Conservation (phyloP, 176 grass and related monocot genomes). For the Oryza glaberrima region DNA sequence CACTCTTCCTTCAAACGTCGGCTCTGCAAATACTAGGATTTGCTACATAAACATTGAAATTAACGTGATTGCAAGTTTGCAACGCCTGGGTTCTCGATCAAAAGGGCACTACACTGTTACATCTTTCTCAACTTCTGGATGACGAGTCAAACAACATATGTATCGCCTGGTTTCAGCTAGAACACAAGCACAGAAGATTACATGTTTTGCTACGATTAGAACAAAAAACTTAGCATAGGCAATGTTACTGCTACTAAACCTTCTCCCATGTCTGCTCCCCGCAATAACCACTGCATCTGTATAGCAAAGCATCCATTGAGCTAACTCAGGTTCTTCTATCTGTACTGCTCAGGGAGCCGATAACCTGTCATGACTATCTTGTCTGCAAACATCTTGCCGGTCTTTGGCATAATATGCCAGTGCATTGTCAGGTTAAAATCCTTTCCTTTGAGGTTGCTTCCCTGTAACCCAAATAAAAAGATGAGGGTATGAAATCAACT, state of each 20-base stretch:
- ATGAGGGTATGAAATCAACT: neutral
- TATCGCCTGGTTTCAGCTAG: slow-evolving; percentile 17
- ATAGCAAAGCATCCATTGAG: neutral
- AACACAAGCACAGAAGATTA: slow-evolving; percentile 29
- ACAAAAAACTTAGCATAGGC: slow-evolving; percentile 34
- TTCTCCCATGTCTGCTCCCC: slow-evolving; percentile 5
- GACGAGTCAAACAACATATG: slow-evolving; percentile 3
- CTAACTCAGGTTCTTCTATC: slow-evolving; percentile 48
- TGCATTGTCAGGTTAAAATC: slow-evolving; percentile 98
- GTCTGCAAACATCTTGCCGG: slow-evolving; percentile 97
- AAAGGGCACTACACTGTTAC: neutral
- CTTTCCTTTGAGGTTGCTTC: slow-evolving; percentile 89
- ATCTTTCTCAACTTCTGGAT: neutral
- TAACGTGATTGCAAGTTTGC: neutral
- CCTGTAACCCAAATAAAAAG: slow-evolving; percentile 43
- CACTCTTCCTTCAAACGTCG: neutral
- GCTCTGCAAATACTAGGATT: neutral
- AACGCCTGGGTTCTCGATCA: neutral
- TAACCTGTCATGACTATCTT: slow-evolving; percentile 96
- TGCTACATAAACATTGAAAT: neutral
- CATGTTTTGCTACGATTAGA: slow-evolving; percentile 34
- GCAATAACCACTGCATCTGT: slow-evolving; percentile 5
- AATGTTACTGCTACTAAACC: slow-evolving; percentile 19
- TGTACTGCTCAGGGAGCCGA: slow-evolving; percentile 83
- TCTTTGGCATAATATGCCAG: slow-evolving; percentile 99